A percentile compares a stretch with the other conserved stretches of the same genome.
phyloP scores from a whole-genome alignment of 495 filamentous ascomycete genomes.

The Daldinia caldariorum region DNA sequence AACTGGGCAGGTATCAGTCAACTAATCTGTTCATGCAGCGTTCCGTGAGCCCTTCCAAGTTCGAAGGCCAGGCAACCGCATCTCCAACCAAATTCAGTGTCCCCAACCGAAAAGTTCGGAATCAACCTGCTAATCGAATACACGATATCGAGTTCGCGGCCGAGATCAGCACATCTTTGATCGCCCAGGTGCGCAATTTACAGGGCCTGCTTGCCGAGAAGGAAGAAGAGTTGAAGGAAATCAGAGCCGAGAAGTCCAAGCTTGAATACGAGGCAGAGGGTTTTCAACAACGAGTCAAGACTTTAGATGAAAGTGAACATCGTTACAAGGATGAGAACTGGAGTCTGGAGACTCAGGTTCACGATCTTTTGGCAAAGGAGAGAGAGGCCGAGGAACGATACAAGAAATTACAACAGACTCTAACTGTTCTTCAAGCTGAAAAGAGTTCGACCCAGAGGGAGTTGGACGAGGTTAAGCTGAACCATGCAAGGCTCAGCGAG shows the following conservation, averaged over 20 bases:
- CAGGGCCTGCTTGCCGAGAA: constrained; percentile 84
- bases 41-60: constrained; percentile 78
- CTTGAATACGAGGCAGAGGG: constrained; percentile 84
- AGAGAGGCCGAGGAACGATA: constrained; percentile 81
- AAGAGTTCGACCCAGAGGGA: constrained; percentile 81
- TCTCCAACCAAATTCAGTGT: constrained; percentile 92
- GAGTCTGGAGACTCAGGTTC: constrained; percentile 89
- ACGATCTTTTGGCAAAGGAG: constrained; percentile 75
- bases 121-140: constrained; percentile 84
- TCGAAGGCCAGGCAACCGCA: constrained; percentile 82
- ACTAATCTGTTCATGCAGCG: constrained; percentile 61
- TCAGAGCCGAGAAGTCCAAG: constrained; percentile 75
- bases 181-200: constrained; percentile 87
- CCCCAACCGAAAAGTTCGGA: constrained; percentile 84
- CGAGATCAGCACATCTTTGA: constrained; percentile 89
- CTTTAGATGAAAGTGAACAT: constrained; percentile 90
- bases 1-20: not conserved
- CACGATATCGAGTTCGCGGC: constrained; percentile 97
- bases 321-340: constrained; percentile 98
- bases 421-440: constrained; percentile 75
- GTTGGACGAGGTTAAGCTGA: constrained; percentile 85
- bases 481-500: constrained; percentile 78
- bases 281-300: constrained; percentile 78
- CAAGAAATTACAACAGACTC: constrained; percentile 74
- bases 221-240: constrained; percentile 82